phyloP scores from a whole-genome alignment of 306 rosid species.

The Astragalus glycyphyllos region DNA sequence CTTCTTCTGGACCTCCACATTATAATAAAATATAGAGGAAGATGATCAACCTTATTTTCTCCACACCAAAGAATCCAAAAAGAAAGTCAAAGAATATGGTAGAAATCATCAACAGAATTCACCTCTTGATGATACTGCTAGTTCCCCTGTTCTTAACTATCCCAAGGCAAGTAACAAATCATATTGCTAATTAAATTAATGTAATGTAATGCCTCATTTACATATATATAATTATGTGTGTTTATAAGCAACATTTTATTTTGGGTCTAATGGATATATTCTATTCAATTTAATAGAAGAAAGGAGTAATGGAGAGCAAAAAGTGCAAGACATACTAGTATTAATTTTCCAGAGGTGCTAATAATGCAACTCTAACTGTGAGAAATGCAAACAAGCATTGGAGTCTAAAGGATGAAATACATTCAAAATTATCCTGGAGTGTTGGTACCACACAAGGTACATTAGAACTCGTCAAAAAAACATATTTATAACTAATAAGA shows the following conservation, averaged over 20 bases:
- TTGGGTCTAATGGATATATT: background rate
- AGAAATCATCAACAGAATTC: constrained; percentile 51
- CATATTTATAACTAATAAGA: no score
- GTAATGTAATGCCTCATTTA: no score
- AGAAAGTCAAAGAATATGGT: constrained; percentile 54
- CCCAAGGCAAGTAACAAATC: constrained; percentile 56
- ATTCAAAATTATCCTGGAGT: no score
- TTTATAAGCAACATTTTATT: background rate
- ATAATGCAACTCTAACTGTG: no score
- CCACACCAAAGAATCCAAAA: constrained; percentile 47
- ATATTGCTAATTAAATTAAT: background rate
- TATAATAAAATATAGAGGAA: constrained; percentile 43
- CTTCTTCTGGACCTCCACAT: constrained; percentile 93
- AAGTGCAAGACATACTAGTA: no score
- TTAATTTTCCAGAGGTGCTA: no score
- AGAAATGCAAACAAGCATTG: no score
- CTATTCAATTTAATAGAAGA: constrained; percentile 50
- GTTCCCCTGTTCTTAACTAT: constrained; percentile 65
- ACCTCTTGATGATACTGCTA: constrained; percentile 91
- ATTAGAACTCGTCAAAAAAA: no score
- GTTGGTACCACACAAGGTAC: no score
- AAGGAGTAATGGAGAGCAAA: constrained; percentile 65
- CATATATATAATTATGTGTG: no score
- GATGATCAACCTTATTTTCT: constrained; percentile 49
- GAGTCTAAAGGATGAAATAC: no score